Conservation (phyloP, 2,329 filamentous ascomycete species). For the Fusarium praegraminearum region DNA sequence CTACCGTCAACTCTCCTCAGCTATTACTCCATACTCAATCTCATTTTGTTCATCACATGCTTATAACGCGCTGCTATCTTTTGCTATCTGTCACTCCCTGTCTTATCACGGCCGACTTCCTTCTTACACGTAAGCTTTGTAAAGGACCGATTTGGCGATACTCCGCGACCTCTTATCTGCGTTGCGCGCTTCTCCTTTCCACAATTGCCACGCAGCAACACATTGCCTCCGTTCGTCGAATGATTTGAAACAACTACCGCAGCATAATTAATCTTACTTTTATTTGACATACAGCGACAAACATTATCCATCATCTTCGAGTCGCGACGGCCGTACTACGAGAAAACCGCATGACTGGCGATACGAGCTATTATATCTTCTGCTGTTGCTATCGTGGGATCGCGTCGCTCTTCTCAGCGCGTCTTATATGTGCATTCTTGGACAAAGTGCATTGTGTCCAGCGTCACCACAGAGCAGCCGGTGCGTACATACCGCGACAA, state of each 20-base stretch:
- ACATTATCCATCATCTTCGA: neutral
- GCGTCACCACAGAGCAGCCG: neutral
- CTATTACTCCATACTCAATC: neutral
- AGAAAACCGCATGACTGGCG: neutral
- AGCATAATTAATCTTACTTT: neutral
- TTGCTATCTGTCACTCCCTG: neutral
- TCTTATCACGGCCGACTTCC: neutral
- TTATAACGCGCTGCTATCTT: neutral
- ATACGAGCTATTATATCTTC: neutral
- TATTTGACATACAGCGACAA: neutral
- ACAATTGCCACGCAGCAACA: neutral
- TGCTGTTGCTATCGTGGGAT: too few relatives aligned
- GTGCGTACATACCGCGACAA: neutral
- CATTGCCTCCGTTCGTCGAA: neutral
- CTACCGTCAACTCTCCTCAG: neutral
- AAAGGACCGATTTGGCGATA: neutral
- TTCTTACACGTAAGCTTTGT: conserved; percentile 1
- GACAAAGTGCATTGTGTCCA: neutral
- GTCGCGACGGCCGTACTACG: neutral
- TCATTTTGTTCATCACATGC: neutral
- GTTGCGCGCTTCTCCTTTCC: neutral
- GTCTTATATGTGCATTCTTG: neutral
- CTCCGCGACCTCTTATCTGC: neutral
- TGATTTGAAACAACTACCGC: neutral
- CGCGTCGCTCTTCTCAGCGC: neutral